These are phyloP conservation scores for Dendryphion nanum DNA, from an alignment of 2,329 filamentous ascomycete genomes.

Conservation along the genomic window DNA sequence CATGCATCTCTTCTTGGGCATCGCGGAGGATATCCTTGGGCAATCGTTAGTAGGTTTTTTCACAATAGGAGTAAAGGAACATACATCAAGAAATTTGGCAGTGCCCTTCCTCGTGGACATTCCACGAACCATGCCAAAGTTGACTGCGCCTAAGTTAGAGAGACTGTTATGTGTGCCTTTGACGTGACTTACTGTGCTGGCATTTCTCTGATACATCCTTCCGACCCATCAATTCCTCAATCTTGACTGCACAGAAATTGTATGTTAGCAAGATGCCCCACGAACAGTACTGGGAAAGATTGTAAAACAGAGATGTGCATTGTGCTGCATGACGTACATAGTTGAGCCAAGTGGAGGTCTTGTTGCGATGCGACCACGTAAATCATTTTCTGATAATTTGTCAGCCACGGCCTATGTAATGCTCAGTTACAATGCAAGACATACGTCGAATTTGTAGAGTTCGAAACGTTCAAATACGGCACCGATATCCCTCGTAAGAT, in stretches of 20 bases:
- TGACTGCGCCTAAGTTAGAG: too few relatives aligned
- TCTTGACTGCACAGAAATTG: too few relatives aligned
- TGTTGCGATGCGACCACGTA: constrained; percentile 66
- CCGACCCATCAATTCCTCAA: constrained; percentile 60
- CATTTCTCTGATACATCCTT: constrained; percentile 60
- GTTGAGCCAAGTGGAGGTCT: constrained; percentile 62
- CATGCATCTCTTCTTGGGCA: constrained; percentile 80
- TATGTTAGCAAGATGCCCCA: too few relatives aligned
- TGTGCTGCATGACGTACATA: too few relatives aligned
- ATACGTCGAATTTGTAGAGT: constrained; percentile 57
- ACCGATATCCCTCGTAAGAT: constrained; percentile 68
- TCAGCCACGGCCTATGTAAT: too few relatives aligned
- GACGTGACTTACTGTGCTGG: constrained; percentile 66
- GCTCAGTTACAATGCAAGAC: background rate
- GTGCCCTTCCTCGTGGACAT: constrained; percentile 60
- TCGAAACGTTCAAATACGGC: constrained; percentile 63
- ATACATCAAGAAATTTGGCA: constrained; percentile 68
- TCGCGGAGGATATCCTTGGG: constrained; percentile 47
- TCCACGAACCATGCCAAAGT: constrained; percentile 65
- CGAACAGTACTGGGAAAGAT: too few relatives aligned
- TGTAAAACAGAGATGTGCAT: too few relatives aligned
- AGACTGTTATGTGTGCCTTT: too few relatives aligned
- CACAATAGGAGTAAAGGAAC: too few relatives aligned
- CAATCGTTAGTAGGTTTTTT: constrained; percentile 11
- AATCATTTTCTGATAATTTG: constrained; percentile 56